Evolutionary conservation across 2,329 filamentous ascomycete genomes (phyloP), one percentile per base, ranked within the genome.

Genomic region (Penicillium vulpinum): DNA sequence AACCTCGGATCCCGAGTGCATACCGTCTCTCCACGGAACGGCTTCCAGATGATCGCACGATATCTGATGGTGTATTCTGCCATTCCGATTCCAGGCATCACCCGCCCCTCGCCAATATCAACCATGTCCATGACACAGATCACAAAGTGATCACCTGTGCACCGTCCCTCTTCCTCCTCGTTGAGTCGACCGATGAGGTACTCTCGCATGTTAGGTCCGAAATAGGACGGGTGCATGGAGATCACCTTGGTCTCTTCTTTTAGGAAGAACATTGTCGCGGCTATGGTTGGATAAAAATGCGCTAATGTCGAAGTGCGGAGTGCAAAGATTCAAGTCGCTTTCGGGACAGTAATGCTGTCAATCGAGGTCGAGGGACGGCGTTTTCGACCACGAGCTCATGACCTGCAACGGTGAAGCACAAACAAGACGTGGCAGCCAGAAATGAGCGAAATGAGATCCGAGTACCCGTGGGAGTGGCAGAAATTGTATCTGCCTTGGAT

Each of bases 11-110:
- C 49, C 26, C 50, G 59, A 45, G 51, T 57, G 78, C 88, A 77
- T 86, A 96, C 94, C 75, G 94, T 96, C 83, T 99, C 94, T 70
- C 94, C 93, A 77, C 94, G 93, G 82, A 97, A 99, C 11, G 94
- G 94, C 70, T 93, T 86, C 93, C 93, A 99, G 56, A 99, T 91
- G 58, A 99, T 93, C 51, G 94, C 94, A 59, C 92, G 90, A 74
- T 97, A 99, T 68, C 90, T 87, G 46, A 99, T 92, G 0, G 90
- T 96, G 73, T 97, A 99, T 76, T 97, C 91, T 21, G 94, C 93
- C 65, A 95, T 83, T 10, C 92, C 94, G 60, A 89, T 96, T 9
- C 93, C 91, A 3, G 94, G 93, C 55, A 97, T 84, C 60, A 99
- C 93, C 66, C 91, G 88, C 13, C 92, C 92, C 71, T 96, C 92